Base-by-base conservation (phyloP, 805 yeast genomes). In the Lipomyces mesembrius region DNA sequence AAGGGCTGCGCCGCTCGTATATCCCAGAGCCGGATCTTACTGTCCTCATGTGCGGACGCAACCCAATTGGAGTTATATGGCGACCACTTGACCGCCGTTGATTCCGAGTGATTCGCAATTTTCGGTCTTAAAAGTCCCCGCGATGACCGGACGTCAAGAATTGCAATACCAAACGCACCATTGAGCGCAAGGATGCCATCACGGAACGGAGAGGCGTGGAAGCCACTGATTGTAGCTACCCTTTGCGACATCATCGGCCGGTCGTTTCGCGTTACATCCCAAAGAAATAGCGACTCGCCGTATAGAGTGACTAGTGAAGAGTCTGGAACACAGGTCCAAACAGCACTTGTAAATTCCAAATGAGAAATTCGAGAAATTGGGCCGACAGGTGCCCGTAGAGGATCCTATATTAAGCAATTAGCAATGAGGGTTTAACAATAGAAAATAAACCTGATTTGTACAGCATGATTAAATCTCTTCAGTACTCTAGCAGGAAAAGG, bases 381-480 rank as follows among this genome's bases (percentile, higher is more conserved):
- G 12, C 63, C 12, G 34, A 25, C 32, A 12, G n/a, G 3, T 5
- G 34, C 7, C 25, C 55, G 32, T 52, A 14, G 35, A 34, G 32
- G 35, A 27, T n/a, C 57, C 54, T 20, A 25, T n/a, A n/a, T 43
- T 43, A 17, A 37, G 22, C 3, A 43, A 43, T 43, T 43, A 43
- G 22, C 20, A 5, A 4, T n/a, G 22, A 43, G 22, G 1, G 43
- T 3, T 3, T 25, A 43, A 43, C 22, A 43, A 17, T 43, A n/a
- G 49, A n/a, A 27, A 17, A n/a, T n/a, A 43, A 6, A 5, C n/a
- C 43, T 29, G 43, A 14, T 8, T 22, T 9, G 37, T 56, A 58
- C 88, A 60, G 83, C 80, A 78, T 92, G 97, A 77, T 91, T 91
- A 79, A 88, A 92, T 51, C 96, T 80, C 75, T 87, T 89, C 68